Evolutionary conservation across 106 monocot species (phyloP).

Genomic region (Phalaenopsis aphrodite): DNA sequence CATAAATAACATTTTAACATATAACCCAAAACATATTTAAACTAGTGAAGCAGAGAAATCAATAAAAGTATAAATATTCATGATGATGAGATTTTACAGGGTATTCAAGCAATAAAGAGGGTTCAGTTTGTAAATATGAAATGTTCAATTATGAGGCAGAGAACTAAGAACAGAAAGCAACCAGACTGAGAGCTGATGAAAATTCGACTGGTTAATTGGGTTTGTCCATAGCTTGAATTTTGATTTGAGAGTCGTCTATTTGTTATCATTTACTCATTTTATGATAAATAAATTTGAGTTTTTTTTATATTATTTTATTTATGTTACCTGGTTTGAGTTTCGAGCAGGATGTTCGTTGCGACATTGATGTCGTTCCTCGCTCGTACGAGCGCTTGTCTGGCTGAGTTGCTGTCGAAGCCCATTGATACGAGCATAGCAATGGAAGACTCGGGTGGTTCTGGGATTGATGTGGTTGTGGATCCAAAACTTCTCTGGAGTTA

Average conservation of each 20-base stretch:
- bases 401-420: slow-evolving; percentile 72
- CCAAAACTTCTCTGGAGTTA: slow-evolving; percentile 32
- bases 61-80: neutral
- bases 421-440: slow-evolving; percentile 68
- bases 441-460: slow-evolving; percentile 61
- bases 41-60: too few species aligned
- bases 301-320: neutral
- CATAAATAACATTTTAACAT: neutral
- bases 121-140: neutral
- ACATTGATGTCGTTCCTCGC: slow-evolving; percentile 68
- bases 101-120: neutral
- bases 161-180: neutral
- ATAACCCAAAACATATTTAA: too few species aligned
- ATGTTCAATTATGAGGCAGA: neutral
- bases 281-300: neutral
- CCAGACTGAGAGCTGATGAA: neutral
- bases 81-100: slow-evolving; percentile 3
- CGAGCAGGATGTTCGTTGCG: slow-evolving; percentile 77
- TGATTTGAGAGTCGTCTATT: neutral
- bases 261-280: neutral
- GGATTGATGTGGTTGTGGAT: slow-evolving; percentile 5
- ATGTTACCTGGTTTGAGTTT: slow-evolving; percentile 25
- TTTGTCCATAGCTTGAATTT: neutral
- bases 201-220: neutral
- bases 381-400: slow-evolving; percentile 58